Conservation (phyloP, 139 green algal genomes). For the Nannochloris sp. region DNA sequence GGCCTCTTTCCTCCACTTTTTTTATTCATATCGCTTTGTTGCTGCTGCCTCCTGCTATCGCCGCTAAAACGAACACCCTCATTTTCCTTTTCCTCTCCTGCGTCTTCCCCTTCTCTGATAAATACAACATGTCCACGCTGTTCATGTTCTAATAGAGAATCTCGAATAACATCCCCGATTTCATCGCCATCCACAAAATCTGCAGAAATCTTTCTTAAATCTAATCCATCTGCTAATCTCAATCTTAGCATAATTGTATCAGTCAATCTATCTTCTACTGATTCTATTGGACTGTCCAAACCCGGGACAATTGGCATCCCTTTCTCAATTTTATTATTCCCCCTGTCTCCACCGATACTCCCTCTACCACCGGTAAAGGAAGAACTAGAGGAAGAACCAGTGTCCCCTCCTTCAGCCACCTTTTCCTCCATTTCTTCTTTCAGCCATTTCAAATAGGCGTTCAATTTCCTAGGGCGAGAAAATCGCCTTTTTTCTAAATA, state of each 20-base stretch:
- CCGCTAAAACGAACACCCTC: background rate
- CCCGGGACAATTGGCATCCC: background rate
- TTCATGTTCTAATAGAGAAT: slow-evolving; percentile 26
- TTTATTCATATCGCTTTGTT: background rate
- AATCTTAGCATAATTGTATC: slow-evolving; percentile 84
- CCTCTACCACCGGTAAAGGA: background rate
- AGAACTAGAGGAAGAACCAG: background rate
- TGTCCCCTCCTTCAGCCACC: background rate
- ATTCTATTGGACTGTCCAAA: slow-evolving; percentile 5
- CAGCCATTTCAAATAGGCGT: slow-evolving; percentile 68
- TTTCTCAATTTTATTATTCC: background rate
- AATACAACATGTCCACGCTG: slow-evolving; percentile 18
- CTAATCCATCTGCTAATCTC: slow-evolving; percentile 58
- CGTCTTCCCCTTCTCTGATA: background rate
- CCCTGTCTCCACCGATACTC: background rate
- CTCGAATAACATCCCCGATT: slow-evolving; percentile 6
- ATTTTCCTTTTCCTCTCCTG: background rate
- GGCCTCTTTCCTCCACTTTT: background rate
- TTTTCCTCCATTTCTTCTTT: slow-evolving; percentile 13
- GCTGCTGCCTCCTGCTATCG: background rate
- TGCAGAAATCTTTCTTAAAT: slow-evolving; percentile 35
- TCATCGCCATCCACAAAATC: slow-evolving; percentile 3
- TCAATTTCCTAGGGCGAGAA: slow-evolving; percentile 60
- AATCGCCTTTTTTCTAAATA: slow-evolving; percentile 63
- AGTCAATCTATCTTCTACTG: slow-evolving; percentile 56